Evolutionary conservation across 148 eudicot species (phyloP), one percentile per base, ranked within the genome.

Genomic region (Cornus florida): DNA sequence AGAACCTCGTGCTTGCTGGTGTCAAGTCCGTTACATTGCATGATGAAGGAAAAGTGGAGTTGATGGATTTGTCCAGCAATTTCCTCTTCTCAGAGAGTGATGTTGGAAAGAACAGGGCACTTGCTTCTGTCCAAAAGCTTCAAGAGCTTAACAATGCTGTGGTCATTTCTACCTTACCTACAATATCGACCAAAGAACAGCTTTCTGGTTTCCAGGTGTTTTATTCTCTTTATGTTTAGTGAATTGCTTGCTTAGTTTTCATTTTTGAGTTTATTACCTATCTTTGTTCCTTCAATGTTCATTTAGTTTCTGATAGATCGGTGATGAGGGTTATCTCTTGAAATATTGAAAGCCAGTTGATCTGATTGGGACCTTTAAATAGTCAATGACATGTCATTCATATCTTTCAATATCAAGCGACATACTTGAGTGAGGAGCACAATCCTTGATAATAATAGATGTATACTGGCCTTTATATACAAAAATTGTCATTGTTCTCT

Each of bases 71-170:
- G 79, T 91, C 94, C 33, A 84, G 92, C 90, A 91, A 91, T 79
- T 91, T 91, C 83, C 73, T 86, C 74, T 86, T 91, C 77, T 82
- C 91, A 10, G 91, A 89, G 81, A 83, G 60, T 79, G 94, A 91
- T 85, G 82, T 91, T 39, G 94, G 94, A 28, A 91, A 88, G 82
- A 91, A 89, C 82, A 88, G 94, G 77, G 94, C 92, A 64, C 81
- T 85, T 85, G 90, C 90, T 79, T 86, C 86, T 86, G 86, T 89
- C 74, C 90, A 86, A 60, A 89, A 89, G 86, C 69, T 91, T 87
- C 92, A 89, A 79, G 94, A 91, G 80, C 87, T 91, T 59, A 91
- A 91, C 80, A 89, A 89, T 86, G 91, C 90, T 79, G 94, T 91
- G 73, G 85, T 86, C 70, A 89, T 91, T 71, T 86, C 94, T 67